A percentile compares a stretch with the other conserved stretches of the same genome.
These are phyloP conservation scores for Vigna radiata DNA, from an alignment of 306 rosid genomes.

Conservation along the genomic window DNA sequence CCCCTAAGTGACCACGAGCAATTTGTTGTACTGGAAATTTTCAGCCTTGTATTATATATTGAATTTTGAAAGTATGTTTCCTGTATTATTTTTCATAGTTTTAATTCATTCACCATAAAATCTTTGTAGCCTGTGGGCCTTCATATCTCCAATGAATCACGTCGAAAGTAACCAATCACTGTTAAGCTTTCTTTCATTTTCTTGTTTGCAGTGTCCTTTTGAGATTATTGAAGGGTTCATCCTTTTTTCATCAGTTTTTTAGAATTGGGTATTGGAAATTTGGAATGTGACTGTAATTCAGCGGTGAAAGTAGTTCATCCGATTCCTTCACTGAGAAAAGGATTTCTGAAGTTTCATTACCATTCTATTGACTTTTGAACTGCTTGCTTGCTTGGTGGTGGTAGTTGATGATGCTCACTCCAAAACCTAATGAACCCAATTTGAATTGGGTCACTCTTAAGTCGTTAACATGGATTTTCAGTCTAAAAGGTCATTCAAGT, in stretches of 20 bases:
- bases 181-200: not conserved
- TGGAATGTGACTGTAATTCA: not conserved
- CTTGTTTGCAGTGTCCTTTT: not conserved
- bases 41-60: constrained; percentile 50
- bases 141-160: constrained; percentile 20
- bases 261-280: not conserved
- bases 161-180: constrained; percentile 25
- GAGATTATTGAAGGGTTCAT: not conserved
- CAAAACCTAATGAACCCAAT: too few species aligned
- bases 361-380: too few species aligned
- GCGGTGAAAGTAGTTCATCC: too few species aligned
- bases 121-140: constrained; percentile 23
- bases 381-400: too few species aligned
- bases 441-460: too few species aligned
- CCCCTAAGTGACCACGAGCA: constrained; percentile 27
- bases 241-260: not conserved
- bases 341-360: too few species aligned
- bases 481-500: too few species aligned
- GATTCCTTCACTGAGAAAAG: not conserved
- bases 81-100: constrained; percentile 42
- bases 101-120: constrained; percentile 47
- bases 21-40: constrained; percentile 34
- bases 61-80: constrained; percentile 44
- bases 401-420: too few species aligned
- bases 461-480: too few species aligned